A percentile compares a stretch with the other conserved stretches of the same genome.
These are phyloP conservation scores for Stereocaulon alpinum DNA, from an alignment of 495 filamentous ascomycete genomes.

Conservation along the genomic window DNA sequence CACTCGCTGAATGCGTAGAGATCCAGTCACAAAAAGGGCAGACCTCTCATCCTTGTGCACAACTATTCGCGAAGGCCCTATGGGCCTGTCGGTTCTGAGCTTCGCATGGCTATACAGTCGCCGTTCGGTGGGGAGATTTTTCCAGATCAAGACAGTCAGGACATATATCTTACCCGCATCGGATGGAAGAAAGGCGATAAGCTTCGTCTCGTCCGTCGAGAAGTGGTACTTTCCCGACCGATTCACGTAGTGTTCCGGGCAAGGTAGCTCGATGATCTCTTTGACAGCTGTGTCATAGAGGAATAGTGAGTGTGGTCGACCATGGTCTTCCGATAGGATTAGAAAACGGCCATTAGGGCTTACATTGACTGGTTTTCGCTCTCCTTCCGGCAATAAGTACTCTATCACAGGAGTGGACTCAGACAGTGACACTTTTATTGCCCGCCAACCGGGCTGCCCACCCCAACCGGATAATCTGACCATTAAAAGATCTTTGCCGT, in stretches of 20 bases:
- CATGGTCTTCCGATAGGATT: neutral
- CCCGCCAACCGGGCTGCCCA: neutral
- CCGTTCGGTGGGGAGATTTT: neutral
- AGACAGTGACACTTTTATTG: neutral
- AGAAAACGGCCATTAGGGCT: neutral
- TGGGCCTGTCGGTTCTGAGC: no score
- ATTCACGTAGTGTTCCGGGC: neutral
- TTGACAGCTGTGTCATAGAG: neutral
- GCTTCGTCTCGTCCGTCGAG: neutral
- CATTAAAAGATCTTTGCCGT: neutral
- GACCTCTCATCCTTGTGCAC: neutral
- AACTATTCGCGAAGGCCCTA: no score
- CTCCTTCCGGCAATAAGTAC: neutral
- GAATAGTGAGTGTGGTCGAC: neutral
- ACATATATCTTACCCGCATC: no score
- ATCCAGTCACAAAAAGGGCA: neutral
- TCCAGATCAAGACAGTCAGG: neutral
- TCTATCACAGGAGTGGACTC: neutral
- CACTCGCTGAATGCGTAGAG: neutral
- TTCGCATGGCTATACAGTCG: neutral
- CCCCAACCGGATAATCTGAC: no score
- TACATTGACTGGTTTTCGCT: neutral
- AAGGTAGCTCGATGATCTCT: neutral
- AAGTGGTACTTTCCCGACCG: neutral
- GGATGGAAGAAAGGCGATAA: neutral